These are phyloP conservation scores for Pythium monospermum DNA, from an alignment of 352 stramenopile genomes.

Conservation along the genomic window DNA sequence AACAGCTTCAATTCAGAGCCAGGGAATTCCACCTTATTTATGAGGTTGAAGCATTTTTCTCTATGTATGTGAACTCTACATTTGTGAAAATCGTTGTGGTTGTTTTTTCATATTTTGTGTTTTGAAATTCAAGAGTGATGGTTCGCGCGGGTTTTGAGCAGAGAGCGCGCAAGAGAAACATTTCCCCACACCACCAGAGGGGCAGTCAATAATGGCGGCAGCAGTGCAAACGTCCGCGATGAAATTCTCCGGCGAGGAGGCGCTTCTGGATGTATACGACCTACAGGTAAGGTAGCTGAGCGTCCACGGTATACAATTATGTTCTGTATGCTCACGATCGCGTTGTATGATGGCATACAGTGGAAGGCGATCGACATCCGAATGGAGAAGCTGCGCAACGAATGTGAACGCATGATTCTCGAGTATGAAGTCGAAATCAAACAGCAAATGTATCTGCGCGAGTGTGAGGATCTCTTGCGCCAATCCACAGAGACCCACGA, in stretches of 20 bases:
- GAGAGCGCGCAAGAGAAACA: too few relatives aligned
- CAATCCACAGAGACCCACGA: constrained; percentile 20
- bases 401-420: constrained; percentile 44
- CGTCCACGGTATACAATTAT: too few relatives aligned
- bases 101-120: neutral
- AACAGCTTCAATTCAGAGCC: constrained; percentile 46
- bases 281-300: constrained; percentile 40
- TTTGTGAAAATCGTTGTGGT: neutral
- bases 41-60: neutral
- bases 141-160: too few relatives aligned
- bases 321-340: too few relatives aligned
- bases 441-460: constrained; percentile 33
- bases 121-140: constrained; percentile 16
- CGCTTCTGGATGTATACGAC: constrained; percentile 54
- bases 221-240: constrained; percentile 17
- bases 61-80: neutral
- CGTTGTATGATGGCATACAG: constrained; percentile 22
- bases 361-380: constrained; percentile 62
- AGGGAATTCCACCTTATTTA: too few relatives aligned
- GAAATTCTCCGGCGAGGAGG: constrained; percentile 32
- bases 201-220: constrained; percentile 29
- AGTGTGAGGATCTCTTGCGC: constrained; percentile 30
- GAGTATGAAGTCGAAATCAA: constrained; percentile 50
- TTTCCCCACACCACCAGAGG: too few relatives aligned
- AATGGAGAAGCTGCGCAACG: constrained; percentile 47